Evolutionary conservation across 1,284 basidiomycete genomes (phyloP).

Genomic region (Melanopsichium pennsylvanicum): DNA sequence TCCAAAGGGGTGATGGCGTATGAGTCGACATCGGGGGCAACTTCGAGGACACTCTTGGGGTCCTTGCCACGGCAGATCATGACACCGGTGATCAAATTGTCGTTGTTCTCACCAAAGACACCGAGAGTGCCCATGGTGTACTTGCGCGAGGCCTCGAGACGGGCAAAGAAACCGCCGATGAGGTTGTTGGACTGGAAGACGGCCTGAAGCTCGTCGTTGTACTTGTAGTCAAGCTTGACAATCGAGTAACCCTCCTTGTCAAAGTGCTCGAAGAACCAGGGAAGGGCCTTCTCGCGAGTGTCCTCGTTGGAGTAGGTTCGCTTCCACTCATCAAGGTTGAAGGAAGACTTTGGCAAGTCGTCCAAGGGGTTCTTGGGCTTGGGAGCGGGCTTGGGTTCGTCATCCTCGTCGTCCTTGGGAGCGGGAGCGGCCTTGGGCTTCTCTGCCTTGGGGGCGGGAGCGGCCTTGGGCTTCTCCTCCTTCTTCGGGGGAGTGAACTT

Average conservation of each 20-base stretch:
- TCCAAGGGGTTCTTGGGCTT: slow-evolving; percentile 95
- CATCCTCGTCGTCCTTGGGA: slow-evolving; percentile 74
- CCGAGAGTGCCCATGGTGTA: slow-evolving; percentile 88
- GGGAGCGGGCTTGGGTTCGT: slow-evolving; percentile 70
- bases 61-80: slow-evolving; percentile 81
- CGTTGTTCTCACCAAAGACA: slow-evolving; percentile 83
- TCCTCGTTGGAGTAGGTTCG: slow-evolving; percentile 97
- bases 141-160: slow-evolving; percentile 70
- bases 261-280: slow-evolving; percentile 72
- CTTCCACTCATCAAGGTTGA: slow-evolving; percentile 98
- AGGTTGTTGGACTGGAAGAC: slow-evolving; percentile 69
- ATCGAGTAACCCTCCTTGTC: slow-evolving; percentile 88
- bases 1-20: slow-evolving; percentile 77
- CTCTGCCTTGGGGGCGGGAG: slow-evolving; percentile 68
- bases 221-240: slow-evolving; percentile 95
- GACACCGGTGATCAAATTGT: slow-evolving; percentile 72
- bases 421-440: slow-evolving; percentile 69
- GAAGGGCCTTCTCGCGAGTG: slow-evolving; percentile 69
- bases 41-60: slow-evolving; percentile 55
- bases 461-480: slow-evolving; percentile 66
- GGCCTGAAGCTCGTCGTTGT: slow-evolving; percentile 91
- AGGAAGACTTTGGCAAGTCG: slow-evolving; percentile 83
- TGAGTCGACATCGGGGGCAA: slow-evolving; percentile 90
- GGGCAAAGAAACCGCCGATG: slow-evolving; percentile 92
- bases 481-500: slow-evolving; percentile 77